Conservation (phyloP, 2,329 filamentous ascomycete genomes). For the Hymenoscyphus salicellus region DNA sequence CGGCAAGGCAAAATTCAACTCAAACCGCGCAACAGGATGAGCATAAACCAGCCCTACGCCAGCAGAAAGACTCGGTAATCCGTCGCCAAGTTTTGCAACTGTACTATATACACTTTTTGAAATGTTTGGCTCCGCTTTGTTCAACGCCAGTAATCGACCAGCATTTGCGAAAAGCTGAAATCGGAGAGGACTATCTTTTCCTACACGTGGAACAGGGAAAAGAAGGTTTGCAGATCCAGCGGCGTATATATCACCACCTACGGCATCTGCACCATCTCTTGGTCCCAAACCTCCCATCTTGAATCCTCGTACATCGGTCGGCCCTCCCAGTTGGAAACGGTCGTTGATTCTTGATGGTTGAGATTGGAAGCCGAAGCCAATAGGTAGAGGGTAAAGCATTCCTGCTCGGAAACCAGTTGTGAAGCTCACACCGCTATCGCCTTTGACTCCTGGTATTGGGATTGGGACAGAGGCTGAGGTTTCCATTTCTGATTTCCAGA, state of each 20-base stretch:
- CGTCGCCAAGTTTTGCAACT: slow-evolving; percentile 67
- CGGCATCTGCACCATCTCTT: slow-evolving; percentile 77
- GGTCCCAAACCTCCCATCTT: slow-evolving; percentile 85
- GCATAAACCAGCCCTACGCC: slow-evolving; percentile 92
- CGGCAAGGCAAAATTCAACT: slow-evolving; percentile 92
- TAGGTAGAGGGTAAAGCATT: slow-evolving; percentile 75
- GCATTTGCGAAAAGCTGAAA: slow-evolving; percentile 90
- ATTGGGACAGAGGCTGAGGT: slow-evolving; percentile 73
- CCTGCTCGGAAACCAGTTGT: slow-evolving; percentile 80
- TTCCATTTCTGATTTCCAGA: slow-evolving; percentile 88
- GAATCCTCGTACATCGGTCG: slow-evolving; percentile 93
- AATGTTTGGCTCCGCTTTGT: slow-evolving; percentile 41
- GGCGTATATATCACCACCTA: slow-evolving; percentile 89
- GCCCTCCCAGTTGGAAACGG: slow-evolving; percentile 90
- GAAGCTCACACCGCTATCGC: slow-evolving; percentile 74
- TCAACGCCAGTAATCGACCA: slow-evolving; percentile 76
- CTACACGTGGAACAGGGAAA: slow-evolving; percentile 77
- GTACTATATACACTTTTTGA: slow-evolving; percentile 49
- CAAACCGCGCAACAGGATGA: slow-evolving; percentile 87
- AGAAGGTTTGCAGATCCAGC: slow-evolving; percentile 85
- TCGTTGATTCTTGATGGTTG: slow-evolving; percentile 82
- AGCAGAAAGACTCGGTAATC: slow-evolving; percentile 79
- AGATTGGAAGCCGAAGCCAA: slow-evolving; percentile 53
- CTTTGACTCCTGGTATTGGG: slow-evolving; percentile 63
- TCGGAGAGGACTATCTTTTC: slow-evolving; percentile 78